Base-by-base conservation (phyloP, 1,139 yeast species). In the Schizosaccharomyces versatilis region DNA sequence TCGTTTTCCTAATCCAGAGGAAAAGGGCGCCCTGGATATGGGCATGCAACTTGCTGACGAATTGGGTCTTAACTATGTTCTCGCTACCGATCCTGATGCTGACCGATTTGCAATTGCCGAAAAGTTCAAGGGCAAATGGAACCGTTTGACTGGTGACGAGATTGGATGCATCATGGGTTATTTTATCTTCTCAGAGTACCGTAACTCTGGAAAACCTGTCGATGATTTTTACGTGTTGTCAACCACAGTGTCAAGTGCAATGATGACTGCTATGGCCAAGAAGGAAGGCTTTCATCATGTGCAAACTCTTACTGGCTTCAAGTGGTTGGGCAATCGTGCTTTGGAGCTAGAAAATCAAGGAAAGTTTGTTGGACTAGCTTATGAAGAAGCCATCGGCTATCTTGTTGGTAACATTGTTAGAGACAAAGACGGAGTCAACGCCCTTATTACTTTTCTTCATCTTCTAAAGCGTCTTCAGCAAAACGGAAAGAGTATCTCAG, bases 11-110 rank as follows among this genome's bases (percentile, higher is more conserved):
- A 90, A 90, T 62, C 98, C 98, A 0, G 98, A 90, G 67, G 98
- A 90, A 64, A 77, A 78, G 59, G 96, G 96, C 1, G 97, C 97
- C 0, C 70, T 90, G 57, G 82, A 79, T 60, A 64, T 81, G 54
- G 90, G 95, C 0, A 80, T 80, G 38, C 57, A 65, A 14, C 65
- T 69, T 1, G 90, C 86, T 0, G 70, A 72, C 52, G 63, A 62
- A 1, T 60, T 64, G 15, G 73, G 71, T 0, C 65, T 75, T 39
- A 65, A 69, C 6, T 65, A 86, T 49, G 90, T 88, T 1, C 62
- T 90, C 6, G 95, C 96, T 1, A 88, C 81, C 65, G 98, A 90
- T 64, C 97, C 98, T 0, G 97, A 90, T 67, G 98, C 97, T 1
- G 98, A 90, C 66, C 72, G 98, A 58, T 88, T 88, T 65, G 79